A percentile compares a stretch with the other conserved stretches of the same genome.
Conservation (phyloP, 2,329 filamentous ascomycete species). For the Fusarium xylarioides region DNA sequence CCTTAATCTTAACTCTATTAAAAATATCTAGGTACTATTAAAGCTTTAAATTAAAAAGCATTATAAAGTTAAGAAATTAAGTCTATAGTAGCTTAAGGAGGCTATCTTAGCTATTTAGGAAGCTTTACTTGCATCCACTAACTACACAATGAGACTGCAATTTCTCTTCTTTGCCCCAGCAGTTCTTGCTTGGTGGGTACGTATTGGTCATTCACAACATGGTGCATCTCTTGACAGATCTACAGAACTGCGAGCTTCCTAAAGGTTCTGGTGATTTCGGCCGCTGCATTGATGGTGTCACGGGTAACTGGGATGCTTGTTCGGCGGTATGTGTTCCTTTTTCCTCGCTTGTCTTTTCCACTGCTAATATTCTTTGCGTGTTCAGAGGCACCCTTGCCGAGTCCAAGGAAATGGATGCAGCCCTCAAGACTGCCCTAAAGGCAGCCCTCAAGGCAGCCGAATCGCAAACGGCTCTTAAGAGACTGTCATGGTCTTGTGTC, state of each 20-base stretch:
- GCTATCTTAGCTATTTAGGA: no score
- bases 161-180: neutral
- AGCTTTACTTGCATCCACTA: no score
- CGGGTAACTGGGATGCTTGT: neutral
- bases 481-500: rapidly evolving
- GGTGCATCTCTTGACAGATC: neutral
- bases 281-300: neutral
- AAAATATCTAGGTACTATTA: no score
- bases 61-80: no score
- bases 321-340: neutral
- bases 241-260: neutral
- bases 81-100: no score
- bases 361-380: neutral
- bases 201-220: neutral
- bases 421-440: no score
- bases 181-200: neutral
- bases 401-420: neutral
- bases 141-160: neutral
- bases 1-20: no score
- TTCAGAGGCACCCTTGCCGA: neutral
- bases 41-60: no score
- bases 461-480: neutral
- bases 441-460: neutral
- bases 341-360: neutral
- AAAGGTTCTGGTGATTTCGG: neutral